Evolutionary conservation across 306 rosid species (phyloP).

Genomic region (Cicer cuneatum): DNA sequence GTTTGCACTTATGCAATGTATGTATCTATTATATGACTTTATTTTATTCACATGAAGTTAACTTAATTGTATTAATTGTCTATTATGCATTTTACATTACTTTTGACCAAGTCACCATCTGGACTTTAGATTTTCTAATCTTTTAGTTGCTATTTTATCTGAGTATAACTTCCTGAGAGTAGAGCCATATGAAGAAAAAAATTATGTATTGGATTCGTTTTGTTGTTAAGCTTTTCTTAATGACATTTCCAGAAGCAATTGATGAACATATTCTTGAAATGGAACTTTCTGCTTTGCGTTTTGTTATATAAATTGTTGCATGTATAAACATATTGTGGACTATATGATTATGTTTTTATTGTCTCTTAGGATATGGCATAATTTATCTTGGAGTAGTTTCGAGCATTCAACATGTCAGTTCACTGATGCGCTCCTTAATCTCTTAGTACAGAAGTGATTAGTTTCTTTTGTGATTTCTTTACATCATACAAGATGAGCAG

Average conservation of each 20-base stretch:
- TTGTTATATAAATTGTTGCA: slow-evolving; percentile 19
- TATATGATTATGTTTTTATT: slow-evolving; percentile 5
- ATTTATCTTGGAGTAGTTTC: slow-evolving; percentile 9
- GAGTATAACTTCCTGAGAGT: slow-evolving; percentile 27
- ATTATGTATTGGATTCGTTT: neutral
- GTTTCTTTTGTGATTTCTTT: slow-evolving; percentile 39
- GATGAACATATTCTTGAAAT: slow-evolving; percentile 20
- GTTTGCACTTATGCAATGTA: neutral
- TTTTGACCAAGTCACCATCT: slow-evolving; percentile 14
- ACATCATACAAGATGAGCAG: slow-evolving; percentile 62
- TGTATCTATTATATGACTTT: neutral
- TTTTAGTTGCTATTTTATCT: neutral
- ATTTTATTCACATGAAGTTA: slow-evolving; percentile 13
- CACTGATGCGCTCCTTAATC: slow-evolving; percentile 38
- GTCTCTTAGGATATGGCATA: slow-evolving; percentile 43
- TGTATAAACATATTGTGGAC: slow-evolving; percentile 30
- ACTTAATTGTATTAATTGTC: slow-evolving; percentile 5
- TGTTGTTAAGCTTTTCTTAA: neutral
- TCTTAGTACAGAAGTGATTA: slow-evolving; percentile 16
- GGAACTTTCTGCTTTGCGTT: slow-evolving; percentile 32
- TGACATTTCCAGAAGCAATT: slow-evolving; percentile 16
- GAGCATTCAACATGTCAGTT: slow-evolving; percentile 33
- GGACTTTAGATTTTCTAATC: neutral
- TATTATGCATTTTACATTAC: neutral
- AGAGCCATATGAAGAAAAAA: slow-evolving; percentile 10